Conservation (phyloP, 768 basidiomycete species). For the Russula compacta region DNA sequence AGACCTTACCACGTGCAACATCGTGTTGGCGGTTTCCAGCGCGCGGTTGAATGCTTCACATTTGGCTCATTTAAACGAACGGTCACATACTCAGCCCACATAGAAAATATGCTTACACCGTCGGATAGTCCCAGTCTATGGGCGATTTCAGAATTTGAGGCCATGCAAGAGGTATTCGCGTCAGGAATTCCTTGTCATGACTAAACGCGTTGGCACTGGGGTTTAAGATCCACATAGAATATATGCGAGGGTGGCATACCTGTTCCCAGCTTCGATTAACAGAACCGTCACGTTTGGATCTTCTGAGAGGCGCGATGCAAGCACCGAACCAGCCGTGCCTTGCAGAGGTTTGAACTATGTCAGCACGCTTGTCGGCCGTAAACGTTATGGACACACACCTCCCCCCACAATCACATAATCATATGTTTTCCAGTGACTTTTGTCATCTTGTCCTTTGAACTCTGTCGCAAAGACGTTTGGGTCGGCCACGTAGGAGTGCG, state of each 20-base stretch:
- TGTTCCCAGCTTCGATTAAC: slow-evolving; percentile 52
- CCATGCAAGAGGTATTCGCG: slow-evolving; percentile 17
- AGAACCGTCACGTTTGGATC: slow-evolving; percentile 45
- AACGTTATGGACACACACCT: slow-evolving; percentile 21
- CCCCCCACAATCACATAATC: slow-evolving; percentile 34
- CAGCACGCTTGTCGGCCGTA: not conserved
- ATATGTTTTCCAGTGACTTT: slow-evolving; percentile 22
- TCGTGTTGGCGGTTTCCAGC: slow-evolving; percentile 5
- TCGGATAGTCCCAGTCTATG: slow-evolving; percentile 15
- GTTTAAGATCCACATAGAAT: not conserved
- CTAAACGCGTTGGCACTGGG: not conserved
- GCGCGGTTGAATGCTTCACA: slow-evolving; percentile 2
- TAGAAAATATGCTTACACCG: slow-evolving; percentile 4
- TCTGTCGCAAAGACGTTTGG: slow-evolving; percentile 13
- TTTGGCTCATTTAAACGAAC: not conserved
- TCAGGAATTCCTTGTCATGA: slow-evolving; percentile 7
- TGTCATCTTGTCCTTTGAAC: not conserved
- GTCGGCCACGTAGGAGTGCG: slow-evolving; percentile 15
- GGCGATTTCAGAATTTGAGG: slow-evolving; percentile 7
- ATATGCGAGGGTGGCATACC: slow-evolving; percentile 30
- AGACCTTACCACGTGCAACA: slow-evolving; percentile 14
- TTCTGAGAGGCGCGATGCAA: slow-evolving; percentile 51
- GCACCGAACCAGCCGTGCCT: slow-evolving; percentile 56
- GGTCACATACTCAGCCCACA: not conserved
- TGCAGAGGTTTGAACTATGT: not conserved